Evolutionary conservation across 2,329 filamentous ascomycete species (phyloP).

Genomic region (Alternaria sp.): DNA sequence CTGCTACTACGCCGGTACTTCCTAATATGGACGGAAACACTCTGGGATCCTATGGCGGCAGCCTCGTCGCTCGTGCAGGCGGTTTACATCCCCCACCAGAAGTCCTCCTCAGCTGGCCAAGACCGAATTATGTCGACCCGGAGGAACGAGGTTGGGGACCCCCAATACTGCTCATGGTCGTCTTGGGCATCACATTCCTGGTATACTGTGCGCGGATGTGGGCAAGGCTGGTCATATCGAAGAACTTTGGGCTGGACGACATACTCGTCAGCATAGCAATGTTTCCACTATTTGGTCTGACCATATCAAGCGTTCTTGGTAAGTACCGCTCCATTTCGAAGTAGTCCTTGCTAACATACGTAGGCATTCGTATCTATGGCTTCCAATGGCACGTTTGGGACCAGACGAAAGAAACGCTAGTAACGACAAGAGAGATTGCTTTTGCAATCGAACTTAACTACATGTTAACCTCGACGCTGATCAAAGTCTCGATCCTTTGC

Average conservation of each 20-base stretch:
- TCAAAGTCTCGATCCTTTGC: slow-evolving; percentile 39
- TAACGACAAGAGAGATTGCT: slow-evolving; percentile 35
- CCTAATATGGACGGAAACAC: slow-evolving; percentile 9
- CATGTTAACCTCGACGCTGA: slow-evolving; percentile 28
- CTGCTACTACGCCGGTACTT: background rate
- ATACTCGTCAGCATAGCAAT: slow-evolving; percentile 53
- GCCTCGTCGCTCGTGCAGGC: slow-evolving; percentile 32
- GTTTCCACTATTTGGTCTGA: slow-evolving; percentile 45
- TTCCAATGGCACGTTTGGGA: slow-evolving; percentile 45
- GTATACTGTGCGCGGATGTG: slow-evolving; percentile 55
- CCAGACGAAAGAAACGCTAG: slow-evolving; percentile 29
- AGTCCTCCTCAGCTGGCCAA: slow-evolving; percentile 54
- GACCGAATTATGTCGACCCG: slow-evolving; percentile 56
- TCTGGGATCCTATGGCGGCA: slow-evolving; percentile 3
- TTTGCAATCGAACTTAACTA: slow-evolving; percentile 17
- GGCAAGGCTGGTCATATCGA: slow-evolving; percentile 54
- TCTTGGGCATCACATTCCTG: slow-evolving; percentile 49
- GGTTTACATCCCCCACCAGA: slow-evolving; percentile 49
- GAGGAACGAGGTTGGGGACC: slow-evolving; percentile 52
- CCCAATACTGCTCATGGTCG: slow-evolving; percentile 51
- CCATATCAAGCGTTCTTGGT: slow-evolving; percentile 37
- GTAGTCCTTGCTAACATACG: slow-evolving; percentile 11
- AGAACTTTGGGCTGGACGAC: slow-evolving; percentile 57
- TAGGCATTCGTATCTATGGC: slow-evolving; percentile 38
- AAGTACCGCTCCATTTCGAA: background rate